Evolutionary conservation across 2,329 filamentous ascomycete genomes (phyloP).

Genomic region (Fusarium liriodendri): DNA sequence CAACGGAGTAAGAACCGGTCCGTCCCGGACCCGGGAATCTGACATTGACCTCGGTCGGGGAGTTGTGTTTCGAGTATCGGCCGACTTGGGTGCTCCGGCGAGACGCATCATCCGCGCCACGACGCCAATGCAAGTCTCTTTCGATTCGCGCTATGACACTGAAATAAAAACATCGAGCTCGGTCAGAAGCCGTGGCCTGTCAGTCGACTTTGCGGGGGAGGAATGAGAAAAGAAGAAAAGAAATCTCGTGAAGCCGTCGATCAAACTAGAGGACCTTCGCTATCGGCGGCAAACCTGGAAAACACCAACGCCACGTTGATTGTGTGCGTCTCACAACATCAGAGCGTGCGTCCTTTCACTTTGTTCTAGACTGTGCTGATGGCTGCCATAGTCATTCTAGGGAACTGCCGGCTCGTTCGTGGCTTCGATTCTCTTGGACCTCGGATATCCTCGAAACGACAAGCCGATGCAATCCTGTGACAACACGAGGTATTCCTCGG

Average conservation of each 20-base stretch:
- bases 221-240: neutral
- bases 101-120: neutral
- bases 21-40: neutral
- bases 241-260: neutral
- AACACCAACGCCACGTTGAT: neutral
- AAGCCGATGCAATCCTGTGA: neutral
- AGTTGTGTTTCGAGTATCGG: slow-evolving; percentile 3
- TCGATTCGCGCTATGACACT: neutral
- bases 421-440: neutral
- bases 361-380: neutral
- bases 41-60: neutral
- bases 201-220: neutral
- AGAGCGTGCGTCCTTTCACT: neutral
- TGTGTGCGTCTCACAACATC: neutral
- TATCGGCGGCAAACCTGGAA: neutral
- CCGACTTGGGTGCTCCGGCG: neutral
- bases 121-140: neutral
- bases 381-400: neutral
- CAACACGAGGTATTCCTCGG: neutral
- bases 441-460: neutral
- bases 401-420: neutral
- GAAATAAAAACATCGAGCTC: neutral
- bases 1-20: slow-evolving; percentile 3
- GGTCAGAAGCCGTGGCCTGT: slow-evolving; percentile 6
- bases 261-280: neutral